Conservation (phyloP, 352 stramenopile genomes). For the Plasmopara muralis region DNA sequence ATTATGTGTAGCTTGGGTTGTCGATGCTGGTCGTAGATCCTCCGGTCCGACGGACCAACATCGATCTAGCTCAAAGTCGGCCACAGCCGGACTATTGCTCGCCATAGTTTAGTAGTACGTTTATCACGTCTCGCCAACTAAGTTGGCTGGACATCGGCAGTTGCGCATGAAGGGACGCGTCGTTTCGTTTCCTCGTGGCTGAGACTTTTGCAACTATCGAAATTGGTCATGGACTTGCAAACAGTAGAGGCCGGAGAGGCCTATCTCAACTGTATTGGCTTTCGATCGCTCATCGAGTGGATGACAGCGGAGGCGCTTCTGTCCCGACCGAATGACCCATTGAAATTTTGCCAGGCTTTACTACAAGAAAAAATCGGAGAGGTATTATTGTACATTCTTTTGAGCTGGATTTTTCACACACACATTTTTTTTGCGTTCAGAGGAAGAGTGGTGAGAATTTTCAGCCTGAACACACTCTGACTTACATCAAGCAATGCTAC, state of each 20-base stretch:
- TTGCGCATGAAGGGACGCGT: conserved; percentile 24
- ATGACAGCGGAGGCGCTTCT: conserved; percentile 84
- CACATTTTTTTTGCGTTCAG: conserved; percentile 3
- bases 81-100: conserved; percentile 1
- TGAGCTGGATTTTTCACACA: not conserved
- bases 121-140: not conserved
- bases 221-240: conserved; percentile 50
- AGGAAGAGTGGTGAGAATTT: conserved; percentile 60
- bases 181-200: conserved; percentile 10
- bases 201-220: not conserved
- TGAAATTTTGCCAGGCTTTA: conserved; percentile 75
- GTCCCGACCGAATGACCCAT: conserved; percentile 75
- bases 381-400: conserved; percentile 21
- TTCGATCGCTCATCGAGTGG: conserved; percentile 88
- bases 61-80: conserved; percentile 28
- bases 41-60: conserved; percentile 31
- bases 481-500: conserved; percentile 87
- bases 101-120: conserved; percentile 5
- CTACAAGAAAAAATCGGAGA: conserved; percentile 79
- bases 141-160: conserved; percentile 11
- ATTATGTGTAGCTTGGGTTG: conserved; percentile 4
- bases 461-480: conserved; percentile 64
- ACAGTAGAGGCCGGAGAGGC: conserved; percentile 72
- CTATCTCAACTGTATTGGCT: conserved; percentile 86
- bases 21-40: conserved; percentile 23